Percentiles rank a stretch among this genome's conserved stretches.
Conservation (phyloP, 2,329 filamentous ascomycete species). For the Meredithiella fracta region DNA sequence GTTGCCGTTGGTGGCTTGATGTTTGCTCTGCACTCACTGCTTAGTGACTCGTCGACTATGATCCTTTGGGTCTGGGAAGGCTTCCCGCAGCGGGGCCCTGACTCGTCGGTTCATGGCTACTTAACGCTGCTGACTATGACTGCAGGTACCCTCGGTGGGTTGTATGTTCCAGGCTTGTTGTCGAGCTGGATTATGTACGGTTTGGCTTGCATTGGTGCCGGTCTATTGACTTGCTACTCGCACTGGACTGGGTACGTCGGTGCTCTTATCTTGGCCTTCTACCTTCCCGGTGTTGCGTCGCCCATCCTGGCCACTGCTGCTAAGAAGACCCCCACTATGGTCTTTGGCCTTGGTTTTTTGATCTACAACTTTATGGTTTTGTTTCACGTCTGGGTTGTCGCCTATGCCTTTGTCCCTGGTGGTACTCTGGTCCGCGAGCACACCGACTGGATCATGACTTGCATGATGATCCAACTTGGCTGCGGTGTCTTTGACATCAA, state of each 20-base stretch:
- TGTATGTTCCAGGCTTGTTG: slow-evolving; percentile 53
- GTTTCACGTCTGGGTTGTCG: slow-evolving; percentile 98
- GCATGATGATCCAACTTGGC: slow-evolving; percentile 70
- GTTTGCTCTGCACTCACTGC: slow-evolving; percentile 78
- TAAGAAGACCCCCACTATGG: slow-evolving; percentile 57
- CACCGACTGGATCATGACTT: slow-evolving; percentile 88
- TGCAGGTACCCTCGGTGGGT: slow-evolving; percentile 56
- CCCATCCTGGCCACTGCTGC: slow-evolving; percentile 61
- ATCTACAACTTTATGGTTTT: slow-evolving; percentile 86
- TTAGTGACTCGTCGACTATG: slow-evolving; percentile 97
- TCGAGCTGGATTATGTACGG: slow-evolving; percentile 68
- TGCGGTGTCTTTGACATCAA: slow-evolving; percentile 65
- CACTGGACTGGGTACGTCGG: slow-evolving; percentile 89
- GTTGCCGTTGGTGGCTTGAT: slow-evolving; percentile 69
- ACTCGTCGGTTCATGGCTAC: slow-evolving; percentile 78
- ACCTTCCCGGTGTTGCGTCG: slow-evolving; percentile 65
- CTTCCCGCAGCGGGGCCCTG: slow-evolving; percentile 75
- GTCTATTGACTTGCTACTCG: slow-evolving; percentile 55
- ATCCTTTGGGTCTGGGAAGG: slow-evolving; percentile 98
- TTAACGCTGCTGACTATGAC: slow-evolving; percentile 80
- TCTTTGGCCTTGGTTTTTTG: slow-evolving; percentile 79
- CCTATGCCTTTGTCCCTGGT: slow-evolving; percentile 93
- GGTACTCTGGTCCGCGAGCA: slow-evolving; percentile 83
- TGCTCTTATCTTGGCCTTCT: slow-evolving; percentile 56
- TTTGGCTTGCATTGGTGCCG: slow-evolving; percentile 61